Percentiles rank a stretch among this genome's conserved stretches.
phyloP scores from a whole-genome alignment of 1,139 yeast species.

The Blastobotrys arbuscula region DNA sequence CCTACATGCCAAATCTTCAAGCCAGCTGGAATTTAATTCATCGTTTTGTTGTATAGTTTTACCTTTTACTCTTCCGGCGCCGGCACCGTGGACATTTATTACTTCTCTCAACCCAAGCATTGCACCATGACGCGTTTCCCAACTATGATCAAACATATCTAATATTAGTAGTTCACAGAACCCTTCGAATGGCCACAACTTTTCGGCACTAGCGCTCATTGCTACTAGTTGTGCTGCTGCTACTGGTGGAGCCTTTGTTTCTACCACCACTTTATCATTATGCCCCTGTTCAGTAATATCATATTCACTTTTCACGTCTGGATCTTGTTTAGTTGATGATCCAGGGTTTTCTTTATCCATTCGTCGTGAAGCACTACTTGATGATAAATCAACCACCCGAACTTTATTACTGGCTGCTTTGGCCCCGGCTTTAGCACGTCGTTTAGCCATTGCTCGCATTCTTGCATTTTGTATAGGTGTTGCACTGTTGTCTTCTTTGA shows the following conservation, averaged over 20 bases:
- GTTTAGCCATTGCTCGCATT: conserved; percentile 86
- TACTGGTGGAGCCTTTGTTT: conserved; percentile 62
- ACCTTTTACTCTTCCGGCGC: conserved; percentile 79
- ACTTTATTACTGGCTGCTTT: conserved; percentile 51
- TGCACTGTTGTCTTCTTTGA: neutral
- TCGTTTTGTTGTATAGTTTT: conserved; percentile 58
- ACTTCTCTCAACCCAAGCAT: conserved; percentile 88
- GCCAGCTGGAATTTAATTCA: conserved; percentile 55
- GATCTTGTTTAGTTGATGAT: neutral
- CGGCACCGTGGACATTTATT: conserved; percentile 73
- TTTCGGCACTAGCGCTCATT: conserved; percentile 66
- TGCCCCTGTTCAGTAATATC: conserved; percentile 71
- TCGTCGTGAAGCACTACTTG: conserved; percentile 66
- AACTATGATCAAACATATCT: conserved; percentile 76
- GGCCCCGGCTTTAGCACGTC: conserved; percentile 81
- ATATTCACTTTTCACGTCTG: conserved; percentile 15
- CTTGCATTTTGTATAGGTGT: conserved; percentile 54
- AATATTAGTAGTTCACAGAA: conserved; percentile 77
- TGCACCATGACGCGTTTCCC: conserved; percentile 98
- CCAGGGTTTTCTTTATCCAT: conserved; percentile 28
- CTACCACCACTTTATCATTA: conserved; percentile 77
- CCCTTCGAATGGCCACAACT: conserved; percentile 97
- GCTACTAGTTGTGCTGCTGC: conserved; percentile 67
- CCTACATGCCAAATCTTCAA: conserved; percentile 87
- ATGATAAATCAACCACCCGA: conserved; percentile 67